These are phyloP conservation scores for Persicaria tinctoria DNA, from an alignment of 148 eudicot species.

Conservation along the genomic window DNA sequence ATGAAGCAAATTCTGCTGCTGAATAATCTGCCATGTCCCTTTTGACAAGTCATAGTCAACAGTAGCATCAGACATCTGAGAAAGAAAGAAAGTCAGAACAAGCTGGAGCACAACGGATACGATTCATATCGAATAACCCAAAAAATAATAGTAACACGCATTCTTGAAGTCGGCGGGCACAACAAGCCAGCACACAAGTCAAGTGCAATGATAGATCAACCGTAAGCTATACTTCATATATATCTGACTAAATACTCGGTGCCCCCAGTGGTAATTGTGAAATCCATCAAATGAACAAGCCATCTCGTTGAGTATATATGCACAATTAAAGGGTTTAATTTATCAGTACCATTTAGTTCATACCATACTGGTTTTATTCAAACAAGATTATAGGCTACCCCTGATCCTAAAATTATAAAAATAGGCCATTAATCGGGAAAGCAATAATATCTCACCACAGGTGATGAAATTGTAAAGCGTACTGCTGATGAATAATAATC, in stretches of 20 bases:
- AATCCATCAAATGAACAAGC: neutral
- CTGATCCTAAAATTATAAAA: no score
- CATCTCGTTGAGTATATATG: neutral
- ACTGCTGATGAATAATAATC: slow-evolving; percentile 69
- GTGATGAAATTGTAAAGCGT: slow-evolving; percentile 83
- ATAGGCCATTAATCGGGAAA: neutral
- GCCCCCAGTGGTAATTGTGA: neutral
- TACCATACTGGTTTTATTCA: neutral
- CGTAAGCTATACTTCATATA: neutral
- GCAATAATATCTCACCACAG: slow-evolving; percentile 40
- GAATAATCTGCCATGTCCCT: slow-evolving; percentile 81
- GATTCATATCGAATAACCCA: no score
- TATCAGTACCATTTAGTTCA: neutral
- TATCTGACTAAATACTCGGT: neutral
- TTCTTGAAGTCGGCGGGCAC: neutral
- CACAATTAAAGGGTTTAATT: neutral
- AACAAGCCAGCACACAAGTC: neutral
- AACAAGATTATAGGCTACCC: neutral
- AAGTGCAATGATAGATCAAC: neutral
- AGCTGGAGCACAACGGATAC: neutral
- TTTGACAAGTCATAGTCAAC: slow-evolving; percentile 63
- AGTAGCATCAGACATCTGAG: slow-evolving; percentile 26
- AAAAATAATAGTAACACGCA: neutral
- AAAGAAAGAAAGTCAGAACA: slow-evolving; percentile 10
- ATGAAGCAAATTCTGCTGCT: slow-evolving; percentile 82